These are phyloP conservation scores for Globisporangium heterothallicum DNA, from an alignment of 352 stramenopile genomes.

Conservation along the genomic window DNA sequence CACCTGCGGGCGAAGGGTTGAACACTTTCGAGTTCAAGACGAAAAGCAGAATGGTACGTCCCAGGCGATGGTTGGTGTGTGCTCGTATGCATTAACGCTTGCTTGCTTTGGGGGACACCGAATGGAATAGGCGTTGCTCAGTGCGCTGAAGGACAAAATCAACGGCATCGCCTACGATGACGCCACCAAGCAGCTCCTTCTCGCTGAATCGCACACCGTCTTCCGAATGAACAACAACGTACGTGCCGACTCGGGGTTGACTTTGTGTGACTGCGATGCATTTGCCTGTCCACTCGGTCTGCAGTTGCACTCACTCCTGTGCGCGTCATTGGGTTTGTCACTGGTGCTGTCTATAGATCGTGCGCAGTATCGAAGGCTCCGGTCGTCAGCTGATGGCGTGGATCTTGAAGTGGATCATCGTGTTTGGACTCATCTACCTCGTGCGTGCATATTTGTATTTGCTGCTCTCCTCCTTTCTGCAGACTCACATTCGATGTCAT, in stretches of 20 bases:
- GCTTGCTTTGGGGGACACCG: background rate
- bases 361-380: slow-evolving; percentile 57
- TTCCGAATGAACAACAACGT: slow-evolving; percentile 75
- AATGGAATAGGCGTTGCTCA: slow-evolving; percentile 34
- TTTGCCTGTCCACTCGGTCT: too few species aligned
- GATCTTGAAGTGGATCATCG: slow-evolving; percentile 56
- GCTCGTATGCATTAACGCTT: too few species aligned
- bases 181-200: slow-evolving; percentile 36
- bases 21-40: slow-evolving; percentile 46
- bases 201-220: slow-evolving; percentile 44
- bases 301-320: too few species aligned
- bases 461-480: background rate
- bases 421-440: slow-evolving; percentile 38
- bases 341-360: slow-evolving; percentile 31
- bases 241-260: too few species aligned
- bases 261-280: too few species aligned
- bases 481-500: background rate
- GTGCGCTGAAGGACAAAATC: slow-evolving; percentile 55
- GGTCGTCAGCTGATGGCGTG: slow-evolving; percentile 39
- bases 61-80: too few species aligned
- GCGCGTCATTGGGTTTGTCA: too few species aligned
- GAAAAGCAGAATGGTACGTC: slow-evolving; percentile 42
- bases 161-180: slow-evolving; percentile 39
- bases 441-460: slow-evolving; percentile 22
- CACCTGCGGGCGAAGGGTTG: slow-evolving; percentile 34